These are phyloP conservation scores for Termitomyces sp. DNA, from an alignment of 768 basidiomycete genomes.

Conservation along the genomic window DNA sequence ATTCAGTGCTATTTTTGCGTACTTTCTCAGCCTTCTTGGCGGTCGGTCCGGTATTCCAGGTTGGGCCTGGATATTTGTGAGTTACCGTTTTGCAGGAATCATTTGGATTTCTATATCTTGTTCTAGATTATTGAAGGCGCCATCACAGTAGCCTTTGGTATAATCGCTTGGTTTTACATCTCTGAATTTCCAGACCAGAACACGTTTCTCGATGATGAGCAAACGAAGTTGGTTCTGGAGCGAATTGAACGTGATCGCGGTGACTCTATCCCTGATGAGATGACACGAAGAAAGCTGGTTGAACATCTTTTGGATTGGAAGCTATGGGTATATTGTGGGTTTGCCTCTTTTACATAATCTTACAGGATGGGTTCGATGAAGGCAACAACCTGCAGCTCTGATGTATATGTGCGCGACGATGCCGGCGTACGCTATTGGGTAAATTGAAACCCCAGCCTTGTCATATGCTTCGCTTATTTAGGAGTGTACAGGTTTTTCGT, in stretches of 20 bases:
- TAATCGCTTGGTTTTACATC: constrained; percentile 37
- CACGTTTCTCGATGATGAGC: constrained; percentile 32
- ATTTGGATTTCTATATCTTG: neutral
- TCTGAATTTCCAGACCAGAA: constrained; percentile 45
- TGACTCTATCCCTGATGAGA: constrained; percentile 39
- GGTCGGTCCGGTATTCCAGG: constrained; percentile 36
- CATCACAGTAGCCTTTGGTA: constrained; percentile 38
- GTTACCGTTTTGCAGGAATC: constrained; percentile 7
- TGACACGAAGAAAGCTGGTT: constrained; percentile 29
- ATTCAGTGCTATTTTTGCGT: constrained; percentile 44
- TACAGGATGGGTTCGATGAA: neutral
- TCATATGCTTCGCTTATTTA: neutral
- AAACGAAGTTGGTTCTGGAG: constrained; percentile 35
- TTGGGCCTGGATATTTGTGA: constrained; percentile 51
- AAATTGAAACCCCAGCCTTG: constrained; percentile 6
- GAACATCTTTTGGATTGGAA: constrained; percentile 40
- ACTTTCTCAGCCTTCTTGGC: constrained; percentile 32
- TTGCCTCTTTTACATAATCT: neutral
- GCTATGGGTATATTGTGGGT: constrained; percentile 39
- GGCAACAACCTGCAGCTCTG: constrained; percentile 20
- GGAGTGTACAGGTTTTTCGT: constrained; percentile 32
- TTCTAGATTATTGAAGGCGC: constrained; percentile 43
- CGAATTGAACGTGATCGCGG: constrained; percentile 46
- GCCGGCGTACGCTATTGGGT: constrained; percentile 47
- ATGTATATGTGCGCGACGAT: constrained; percentile 48